Conservation (phyloP, 2,329 filamentous ascomycete species). For the Stagonosporopsis chrysanthemi region DNA sequence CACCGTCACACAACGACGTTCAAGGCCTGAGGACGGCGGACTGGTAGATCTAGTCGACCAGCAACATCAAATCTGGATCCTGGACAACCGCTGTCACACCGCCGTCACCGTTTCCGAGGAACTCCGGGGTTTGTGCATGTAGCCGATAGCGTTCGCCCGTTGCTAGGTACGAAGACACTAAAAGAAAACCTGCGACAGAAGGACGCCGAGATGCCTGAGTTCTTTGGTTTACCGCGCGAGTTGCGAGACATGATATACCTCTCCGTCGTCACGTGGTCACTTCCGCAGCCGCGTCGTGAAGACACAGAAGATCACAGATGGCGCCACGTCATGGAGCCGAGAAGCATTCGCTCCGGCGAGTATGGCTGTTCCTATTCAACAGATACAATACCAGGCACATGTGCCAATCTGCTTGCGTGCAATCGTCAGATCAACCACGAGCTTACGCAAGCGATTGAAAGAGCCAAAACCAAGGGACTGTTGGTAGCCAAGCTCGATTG, state of each 20-base stretch:
- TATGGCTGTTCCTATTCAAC: conserved; percentile 38
- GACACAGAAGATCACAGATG: conserved; percentile 28
- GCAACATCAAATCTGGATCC: not conserved
- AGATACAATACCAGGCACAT: conserved; percentile 34
- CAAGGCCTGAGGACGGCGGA: conserved; percentile 8
- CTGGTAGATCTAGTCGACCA: conserved; percentile 1
- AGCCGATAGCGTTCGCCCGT: not conserved
- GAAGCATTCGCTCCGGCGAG: conserved; percentile 28
- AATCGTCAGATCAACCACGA: conserved; percentile 43
- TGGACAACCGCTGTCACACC: conserved; percentile 14
- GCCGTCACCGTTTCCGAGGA: conserved; percentile 4
- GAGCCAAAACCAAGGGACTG: conserved; percentile 25
- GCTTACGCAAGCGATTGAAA: conserved; percentile 33
- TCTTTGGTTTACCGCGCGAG: conserved; percentile 43
- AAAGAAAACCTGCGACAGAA: not conserved
- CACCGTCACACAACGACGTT: not conserved
- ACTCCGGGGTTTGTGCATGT: not conserved
- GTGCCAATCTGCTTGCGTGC: conserved; percentile 39
- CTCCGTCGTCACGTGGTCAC: conserved; percentile 34
- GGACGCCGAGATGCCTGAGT: conserved; percentile 8
- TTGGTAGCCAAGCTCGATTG: conserved; percentile 40
- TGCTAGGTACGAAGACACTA: not conserved
- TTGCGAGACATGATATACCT: conserved; percentile 46
- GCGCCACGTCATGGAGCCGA: conserved; percentile 26
- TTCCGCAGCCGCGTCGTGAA: conserved; percentile 28